Evolutionary conservation across 352 stramenopile species (phyloP).

Genomic region (Phytophthora cryptogea): DNA sequence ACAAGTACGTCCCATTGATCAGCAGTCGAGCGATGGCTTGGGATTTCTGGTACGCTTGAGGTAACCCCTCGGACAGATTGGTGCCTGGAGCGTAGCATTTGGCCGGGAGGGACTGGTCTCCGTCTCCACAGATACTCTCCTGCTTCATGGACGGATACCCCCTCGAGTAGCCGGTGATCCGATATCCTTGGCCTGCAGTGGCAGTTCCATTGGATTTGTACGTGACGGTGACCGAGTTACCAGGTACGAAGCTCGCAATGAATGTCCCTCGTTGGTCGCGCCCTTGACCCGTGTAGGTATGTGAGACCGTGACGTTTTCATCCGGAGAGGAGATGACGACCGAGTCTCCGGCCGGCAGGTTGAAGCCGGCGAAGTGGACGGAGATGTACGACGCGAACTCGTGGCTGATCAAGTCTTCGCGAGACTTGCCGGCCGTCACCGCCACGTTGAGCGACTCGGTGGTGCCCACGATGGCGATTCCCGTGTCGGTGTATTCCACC

Average conservation of each 20-base stretch:
- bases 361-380: slow-evolving; percentile 56
- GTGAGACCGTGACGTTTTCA: slow-evolving; percentile 15
- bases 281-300: slow-evolving; percentile 48
- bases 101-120: slow-evolving; percentile 54
- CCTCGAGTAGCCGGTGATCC: slow-evolving; percentile 48
- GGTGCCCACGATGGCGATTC: slow-evolving; percentile 42
- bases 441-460: slow-evolving; percentile 36
- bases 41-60: slow-evolving; percentile 44
- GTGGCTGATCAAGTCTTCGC: slow-evolving; percentile 47
- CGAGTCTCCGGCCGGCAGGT: slow-evolving; percentile 53
- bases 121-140: slow-evolving; percentile 55
- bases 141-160: slow-evolving; percentile 37
- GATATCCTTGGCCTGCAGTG: slow-evolving; percentile 31
- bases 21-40: slow-evolving; percentile 62
- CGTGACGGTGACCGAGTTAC: slow-evolving; percentile 45
- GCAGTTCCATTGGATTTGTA: slow-evolving; percentile 37
- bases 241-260: slow-evolving; percentile 48
- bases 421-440: slow-evolving; percentile 28
- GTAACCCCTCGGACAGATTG: slow-evolving; percentile 28
- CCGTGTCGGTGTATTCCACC: slow-evolving; percentile 38
- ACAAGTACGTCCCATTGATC: slow-evolving; percentile 55
- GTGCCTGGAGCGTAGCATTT: slow-evolving; percentile 48
- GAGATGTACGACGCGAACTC: slow-evolving; percentile 56
- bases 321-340: slow-evolving; percentile 52
- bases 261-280: slow-evolving; percentile 43